Conservation (phyloP, 139 green algal genomes). For the Bryopsis sp. region DNA sequence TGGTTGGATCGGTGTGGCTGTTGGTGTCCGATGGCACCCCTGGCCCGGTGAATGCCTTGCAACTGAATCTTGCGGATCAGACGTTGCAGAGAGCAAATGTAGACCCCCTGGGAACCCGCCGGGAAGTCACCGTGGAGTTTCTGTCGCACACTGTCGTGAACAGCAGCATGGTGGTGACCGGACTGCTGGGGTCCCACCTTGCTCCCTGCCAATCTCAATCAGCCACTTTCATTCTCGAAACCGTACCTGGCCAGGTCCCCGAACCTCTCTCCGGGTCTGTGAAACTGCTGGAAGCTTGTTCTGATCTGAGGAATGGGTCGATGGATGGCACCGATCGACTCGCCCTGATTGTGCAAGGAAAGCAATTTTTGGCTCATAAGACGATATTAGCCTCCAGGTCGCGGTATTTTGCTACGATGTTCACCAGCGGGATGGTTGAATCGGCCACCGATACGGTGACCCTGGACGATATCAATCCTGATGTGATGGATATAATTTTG, state of each 20-base stretch:
- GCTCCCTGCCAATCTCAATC: constrained; percentile 9
- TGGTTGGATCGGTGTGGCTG: constrained; percentile 8
- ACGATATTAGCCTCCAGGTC: neutral
- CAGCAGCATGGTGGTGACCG: constrained; percentile 6
- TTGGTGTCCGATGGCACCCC: constrained; percentile 2
- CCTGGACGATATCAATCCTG: neutral
- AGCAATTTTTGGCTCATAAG: constrained; percentile 6
- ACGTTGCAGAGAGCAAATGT: neutral
- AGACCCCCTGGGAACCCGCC: constrained; percentile 3
- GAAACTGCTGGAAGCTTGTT: neutral
- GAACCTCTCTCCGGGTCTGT: neutral
- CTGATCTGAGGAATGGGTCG: neutral
- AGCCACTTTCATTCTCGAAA: constrained; percentile 15
- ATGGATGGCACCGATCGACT: neutral
- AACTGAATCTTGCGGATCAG: constrained; percentile 6
- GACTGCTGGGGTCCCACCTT: constrained; percentile 9
- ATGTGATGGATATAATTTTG: constrained; percentile 19
- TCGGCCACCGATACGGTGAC: constrained; percentile 2
- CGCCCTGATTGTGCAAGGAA: neutral
- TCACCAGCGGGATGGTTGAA: constrained; percentile 4
- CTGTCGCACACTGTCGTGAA: constrained; percentile 4
- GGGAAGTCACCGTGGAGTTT: constrained; percentile 8
- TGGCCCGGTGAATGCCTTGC: neutral
- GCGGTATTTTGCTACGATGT: neutral
- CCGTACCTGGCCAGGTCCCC: neutral